Evolutionary conservation across 768 basidiomycete species (phyloP), one percentile per base, ranked within the genome.

Genomic region (Russula sp.): DNA sequence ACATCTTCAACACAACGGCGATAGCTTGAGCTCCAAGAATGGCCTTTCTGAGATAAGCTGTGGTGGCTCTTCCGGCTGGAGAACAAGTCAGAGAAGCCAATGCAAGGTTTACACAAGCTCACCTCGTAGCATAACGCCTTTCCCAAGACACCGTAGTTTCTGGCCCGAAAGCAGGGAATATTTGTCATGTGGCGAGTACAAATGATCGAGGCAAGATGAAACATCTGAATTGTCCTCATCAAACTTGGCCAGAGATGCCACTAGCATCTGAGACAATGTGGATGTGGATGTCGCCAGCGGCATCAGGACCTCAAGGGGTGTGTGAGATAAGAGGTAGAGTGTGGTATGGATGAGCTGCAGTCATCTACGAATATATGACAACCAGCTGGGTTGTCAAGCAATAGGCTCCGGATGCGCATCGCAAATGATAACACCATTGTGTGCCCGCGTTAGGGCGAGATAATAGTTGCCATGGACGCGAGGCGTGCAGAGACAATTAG

Each of bases 101-200:
- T 7, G 43, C 56, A 25, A 22, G 10, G 2, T 14, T 36, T 13
- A 39, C 32, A 47, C n/a, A 38, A 49, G n/a, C 18, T 13, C 36
- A 59, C 62, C 62, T 63, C 62, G 62, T 14, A 63, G 39, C 52
- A 63, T 54, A 11, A 45, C 62, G 16, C 62, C 62, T 39, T 59
- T 59, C 43, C 62, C 62, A n/a, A 59, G 41, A 54, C 39, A 63
- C 55, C 45, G 52, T 41, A 59, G n/a, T 49, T 53, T 47, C 46
- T 32, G 51, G 39, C 58, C 52, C 5, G 38, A 35, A 54, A 39
- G 13, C 13, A 22, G 29, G 46, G 59, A 61, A 39, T 59, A 54
- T 54, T 13, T 58, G 34, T 39, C 57, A 7, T 59, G 58, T 14
- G 58, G 62, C 22, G 49, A 7, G 7, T 59, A 63, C 41, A 63